phyloP scores from a whole-genome alignment of 2,329 filamentous ascomycete species.

The Septoria linicola region DNA sequence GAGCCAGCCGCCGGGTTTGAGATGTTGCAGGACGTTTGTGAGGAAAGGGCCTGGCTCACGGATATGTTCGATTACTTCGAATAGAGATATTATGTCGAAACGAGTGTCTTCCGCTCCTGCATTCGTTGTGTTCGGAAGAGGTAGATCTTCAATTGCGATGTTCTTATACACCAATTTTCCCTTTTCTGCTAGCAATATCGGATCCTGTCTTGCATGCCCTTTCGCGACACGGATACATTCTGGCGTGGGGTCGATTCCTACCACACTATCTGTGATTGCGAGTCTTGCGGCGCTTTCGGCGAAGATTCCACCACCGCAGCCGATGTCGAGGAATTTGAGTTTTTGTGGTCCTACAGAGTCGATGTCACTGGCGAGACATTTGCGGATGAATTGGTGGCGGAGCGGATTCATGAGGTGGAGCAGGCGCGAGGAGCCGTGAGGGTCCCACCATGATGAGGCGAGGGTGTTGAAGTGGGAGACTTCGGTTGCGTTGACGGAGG shows the following conservation, averaged over 20 bases:
- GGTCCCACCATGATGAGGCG: slow-evolving; percentile 95
- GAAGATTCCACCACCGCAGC: slow-evolving; percentile 95
- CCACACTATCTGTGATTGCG: slow-evolving; percentile 61
- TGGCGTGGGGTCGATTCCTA: slow-evolving; percentile 74
- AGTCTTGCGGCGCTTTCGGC: slow-evolving; percentile 80
- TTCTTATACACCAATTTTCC: slow-evolving; percentile 68
- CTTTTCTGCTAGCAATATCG: slow-evolving; percentile 54
- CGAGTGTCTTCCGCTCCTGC: slow-evolving; percentile 36
- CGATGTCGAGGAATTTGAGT: slow-evolving; percentile 81
- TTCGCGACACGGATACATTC: slow-evolving; percentile 73
- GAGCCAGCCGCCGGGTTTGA: slow-evolving; percentile 90
- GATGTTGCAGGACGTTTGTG: slow-evolving; percentile 66
- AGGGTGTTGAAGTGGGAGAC: slow-evolving; percentile 93
- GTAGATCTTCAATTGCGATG: slow-evolving; percentile 70
- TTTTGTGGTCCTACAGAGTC: too few relatives aligned
- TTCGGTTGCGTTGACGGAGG: slow-evolving; percentile 83
- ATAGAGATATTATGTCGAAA: slow-evolving; percentile 81
- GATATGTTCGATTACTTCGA: slow-evolving; percentile 95
- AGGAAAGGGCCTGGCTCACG: slow-evolving; percentile 73
- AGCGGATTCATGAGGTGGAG: slow-evolving; percentile 98
- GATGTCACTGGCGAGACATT: slow-evolving; percentile 61
- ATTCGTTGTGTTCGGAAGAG: slow-evolving; percentile 7
- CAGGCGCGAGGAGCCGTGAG: slow-evolving; percentile 84
- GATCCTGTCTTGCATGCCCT: slow-evolving; percentile 73
- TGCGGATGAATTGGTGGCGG: slow-evolving; percentile 84